Conservation (phyloP, 2,329 filamentous ascomycete genomes). For the Colletotrichum sp. region DNA sequence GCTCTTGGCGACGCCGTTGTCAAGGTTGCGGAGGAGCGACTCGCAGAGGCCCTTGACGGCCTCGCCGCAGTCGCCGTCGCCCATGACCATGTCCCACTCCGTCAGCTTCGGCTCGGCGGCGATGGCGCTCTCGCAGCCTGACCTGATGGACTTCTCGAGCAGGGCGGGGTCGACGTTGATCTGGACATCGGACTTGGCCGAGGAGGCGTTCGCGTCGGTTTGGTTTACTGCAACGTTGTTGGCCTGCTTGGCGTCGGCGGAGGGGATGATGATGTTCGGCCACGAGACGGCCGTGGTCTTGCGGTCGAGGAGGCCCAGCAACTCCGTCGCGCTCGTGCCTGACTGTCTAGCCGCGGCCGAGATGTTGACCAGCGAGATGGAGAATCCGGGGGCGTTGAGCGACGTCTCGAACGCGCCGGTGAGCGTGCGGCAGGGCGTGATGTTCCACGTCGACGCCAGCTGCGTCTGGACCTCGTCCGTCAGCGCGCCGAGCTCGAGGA, state of each 20-base stretch:
- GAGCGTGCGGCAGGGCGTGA: slow-evolving; percentile 51
- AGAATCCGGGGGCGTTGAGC: slow-evolving; percentile 61
- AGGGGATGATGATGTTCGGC: slow-evolving; percentile 39
- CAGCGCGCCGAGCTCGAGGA: slow-evolving; percentile 60
- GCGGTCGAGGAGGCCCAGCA: slow-evolving; percentile 52
- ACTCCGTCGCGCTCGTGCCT: slow-evolving; percentile 31
- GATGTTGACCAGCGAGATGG: slow-evolving; percentile 58
- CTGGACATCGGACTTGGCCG: neutral
- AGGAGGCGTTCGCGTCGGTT: neutral
- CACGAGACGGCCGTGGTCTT: slow-evolving; percentile 56
- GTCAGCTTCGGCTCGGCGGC: slow-evolving; percentile 36
- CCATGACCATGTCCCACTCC: slow-evolving; percentile 37
- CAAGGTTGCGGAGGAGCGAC: slow-evolving; percentile 31
- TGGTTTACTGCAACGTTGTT: neutral
- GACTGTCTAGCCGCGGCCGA: slow-evolving; percentile 34
- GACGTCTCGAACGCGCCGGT: slow-evolving; percentile 56
- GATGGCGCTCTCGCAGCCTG: slow-evolving; percentile 37
- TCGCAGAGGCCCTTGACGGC: slow-evolving; percentile 32
- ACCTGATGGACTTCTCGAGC: slow-evolving; percentile 29
- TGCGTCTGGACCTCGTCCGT: slow-evolving; percentile 56
- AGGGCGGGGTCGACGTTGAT: slow-evolving; percentile 30
- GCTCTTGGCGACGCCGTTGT: slow-evolving; percentile 29
- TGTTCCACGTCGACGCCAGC: slow-evolving; percentile 51
- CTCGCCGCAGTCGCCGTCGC: slow-evolving; percentile 36
- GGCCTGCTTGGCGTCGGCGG: neutral